These are phyloP conservation scores for Tylopilus rubrobrunneus DNA, from an alignment of 768 basidiomycete species.

Conservation along the genomic window DNA sequence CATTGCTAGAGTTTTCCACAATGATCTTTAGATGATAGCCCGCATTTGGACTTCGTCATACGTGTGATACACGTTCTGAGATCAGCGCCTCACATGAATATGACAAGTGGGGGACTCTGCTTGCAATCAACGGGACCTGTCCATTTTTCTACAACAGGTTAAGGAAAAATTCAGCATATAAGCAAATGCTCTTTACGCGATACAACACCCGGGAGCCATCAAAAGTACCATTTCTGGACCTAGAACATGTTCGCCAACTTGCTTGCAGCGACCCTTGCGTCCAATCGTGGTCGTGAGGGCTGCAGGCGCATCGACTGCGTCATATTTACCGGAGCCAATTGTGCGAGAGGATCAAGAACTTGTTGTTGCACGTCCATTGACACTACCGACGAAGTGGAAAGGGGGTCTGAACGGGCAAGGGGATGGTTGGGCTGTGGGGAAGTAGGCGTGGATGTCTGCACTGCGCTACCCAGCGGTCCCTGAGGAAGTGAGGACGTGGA, in stretches of 20 bases:
- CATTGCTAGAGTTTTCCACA: neutral
- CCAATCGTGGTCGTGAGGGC: slow-evolving; percentile 69
- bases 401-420: slow-evolving; percentile 16
- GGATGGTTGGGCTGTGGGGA: slow-evolving; percentile 12
- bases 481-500: slow-evolving; percentile 31
- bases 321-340: slow-evolving; percentile 59
- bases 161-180: slow-evolving; percentile 20
- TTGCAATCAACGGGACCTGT: neutral
- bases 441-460: slow-evolving; percentile 6
- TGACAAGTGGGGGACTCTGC: neutral
- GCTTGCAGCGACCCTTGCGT: slow-evolving; percentile 82
- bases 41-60: neutral
- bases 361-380: slow-evolving; percentile 25
- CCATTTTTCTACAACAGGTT: slow-evolving; percentile 2
- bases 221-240: slow-evolving; percentile 1
- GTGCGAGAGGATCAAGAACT: slow-evolving; percentile 61
- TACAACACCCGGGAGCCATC: neutral
- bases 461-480: slow-evolving; percentile 12
- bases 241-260: slow-evolving; percentile 90
- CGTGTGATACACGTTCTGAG: neutral
- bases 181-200: slow-evolving; percentile 5
- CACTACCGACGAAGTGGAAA: slow-evolving; percentile 6
- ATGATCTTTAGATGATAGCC: too few relatives aligned
- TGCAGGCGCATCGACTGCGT: slow-evolving; percentile 69
- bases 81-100: neutral